Conservation (phyloP, 306 rosid genomes). For the Lathyrus oleraceus region DNA sequence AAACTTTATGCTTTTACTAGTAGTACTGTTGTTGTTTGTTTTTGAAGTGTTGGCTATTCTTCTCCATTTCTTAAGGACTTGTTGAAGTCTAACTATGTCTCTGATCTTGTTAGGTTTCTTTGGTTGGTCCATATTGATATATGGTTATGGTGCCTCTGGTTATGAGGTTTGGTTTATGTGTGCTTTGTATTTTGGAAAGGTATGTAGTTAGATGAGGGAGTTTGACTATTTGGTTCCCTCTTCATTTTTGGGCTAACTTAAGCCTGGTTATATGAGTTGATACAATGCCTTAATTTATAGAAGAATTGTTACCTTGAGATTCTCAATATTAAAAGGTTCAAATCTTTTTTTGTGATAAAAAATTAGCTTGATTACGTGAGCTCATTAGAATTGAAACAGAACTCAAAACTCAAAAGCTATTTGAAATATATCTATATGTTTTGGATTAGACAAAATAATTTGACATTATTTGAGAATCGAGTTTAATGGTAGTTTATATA, state of each 20-base stretch:
- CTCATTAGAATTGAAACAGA: neutral
- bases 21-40: constrained; percentile 36
- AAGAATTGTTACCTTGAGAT: constrained; percentile 7
- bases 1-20: constrained; percentile 61
- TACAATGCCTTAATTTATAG: constrained; percentile 54
- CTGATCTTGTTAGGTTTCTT: constrained; percentile 88
- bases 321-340: constrained; percentile 21
- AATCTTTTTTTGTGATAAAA: neutral
- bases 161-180: constrained; percentile 8
- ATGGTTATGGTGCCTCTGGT: constrained; percentile 9
- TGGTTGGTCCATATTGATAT: constrained; percentile 56
- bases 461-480: too few species aligned
- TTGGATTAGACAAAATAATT: too few species aligned
- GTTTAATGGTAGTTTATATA: too few species aligned
- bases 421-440: neutral
- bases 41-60: constrained; percentile 70
- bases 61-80: constrained; percentile 94
- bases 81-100: constrained; percentile 90
- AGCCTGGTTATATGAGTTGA: constrained; percentile 27
- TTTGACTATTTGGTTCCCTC: constrained; percentile 13
- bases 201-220: constrained; percentile 2
- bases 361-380: neutral
- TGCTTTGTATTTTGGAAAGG: neutral
- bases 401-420: neutral
- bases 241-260: constrained; percentile 11